Percentiles rank a stretch among this genome's conserved stretches.
These are phyloP conservation scores for Pseudozyma tsukubaensis DNA, from an alignment of 1,284 basidiomycete species.

Conservation along the genomic window DNA sequence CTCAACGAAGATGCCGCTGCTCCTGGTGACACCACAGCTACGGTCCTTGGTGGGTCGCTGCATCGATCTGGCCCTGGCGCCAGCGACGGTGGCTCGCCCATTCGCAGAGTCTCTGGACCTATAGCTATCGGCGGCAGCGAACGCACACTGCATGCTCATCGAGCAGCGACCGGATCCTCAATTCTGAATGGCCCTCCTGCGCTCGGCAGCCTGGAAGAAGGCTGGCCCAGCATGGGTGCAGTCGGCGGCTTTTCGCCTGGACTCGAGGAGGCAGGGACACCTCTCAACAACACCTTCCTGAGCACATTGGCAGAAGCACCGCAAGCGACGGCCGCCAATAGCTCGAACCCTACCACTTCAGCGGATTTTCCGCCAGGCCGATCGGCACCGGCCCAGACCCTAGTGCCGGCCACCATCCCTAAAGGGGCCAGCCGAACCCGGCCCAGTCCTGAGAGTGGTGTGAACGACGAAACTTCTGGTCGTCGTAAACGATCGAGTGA, in stretches of 20 bases:
- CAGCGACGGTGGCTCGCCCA: constrained; percentile 30
- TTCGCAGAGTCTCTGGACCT: constrained; percentile 36
- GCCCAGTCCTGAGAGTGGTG: constrained; percentile 8
- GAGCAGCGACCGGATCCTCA: constrained; percentile 10
- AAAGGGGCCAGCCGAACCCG: constrained; percentile 14
- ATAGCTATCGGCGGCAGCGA: constrained; percentile 30
- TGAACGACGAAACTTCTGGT: constrained; percentile 1
- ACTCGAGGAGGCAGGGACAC: constrained; percentile 68
- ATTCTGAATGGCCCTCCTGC: constrained; percentile 12
- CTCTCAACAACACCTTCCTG: constrained; percentile 72
- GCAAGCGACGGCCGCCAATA: constrained; percentile 3
- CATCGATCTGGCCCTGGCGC: constrained; percentile 14
- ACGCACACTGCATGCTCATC: constrained; percentile 18
- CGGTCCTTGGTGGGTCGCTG: neutral
- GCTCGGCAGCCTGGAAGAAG: constrained; percentile 25
- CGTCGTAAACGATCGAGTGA: constrained; percentile 35
- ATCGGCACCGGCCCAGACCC: constrained; percentile 50
- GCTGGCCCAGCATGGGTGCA: constrained; percentile 22
- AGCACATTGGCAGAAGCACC: constrained; percentile 70
- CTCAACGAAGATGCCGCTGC: constrained; percentile 22
- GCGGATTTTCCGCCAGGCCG: constrained; percentile 52
- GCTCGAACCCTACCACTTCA: constrained; percentile 1
- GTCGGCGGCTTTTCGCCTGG: constrained; percentile 44
- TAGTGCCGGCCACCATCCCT: constrained; percentile 38
- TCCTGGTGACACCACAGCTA: neutral